Percentiles rank a stretch among this genome's conserved stretches.
Evolutionary conservation across 2,329 filamentous ascomycete species (phyloP).

Genomic region (Arthroderma uncinatum): DNA sequence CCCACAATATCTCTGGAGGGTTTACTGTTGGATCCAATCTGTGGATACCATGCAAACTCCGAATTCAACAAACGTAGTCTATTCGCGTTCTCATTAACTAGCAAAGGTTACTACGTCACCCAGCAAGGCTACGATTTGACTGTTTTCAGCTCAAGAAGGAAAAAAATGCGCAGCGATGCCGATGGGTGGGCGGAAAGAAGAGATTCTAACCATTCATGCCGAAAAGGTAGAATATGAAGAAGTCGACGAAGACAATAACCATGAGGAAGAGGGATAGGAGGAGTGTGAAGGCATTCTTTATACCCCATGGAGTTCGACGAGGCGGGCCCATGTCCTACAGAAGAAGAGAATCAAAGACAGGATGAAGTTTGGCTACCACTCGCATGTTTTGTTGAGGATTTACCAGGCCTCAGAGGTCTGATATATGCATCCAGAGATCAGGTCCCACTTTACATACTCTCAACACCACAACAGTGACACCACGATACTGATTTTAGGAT

Average conservation of each 20-base stretch:
- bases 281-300: neutral
- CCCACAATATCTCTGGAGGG: neutral
- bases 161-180: neutral
- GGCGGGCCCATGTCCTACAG: neutral
- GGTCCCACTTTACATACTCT: neutral
- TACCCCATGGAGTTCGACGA: neutral
- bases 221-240: neutral
- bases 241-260: neutral
- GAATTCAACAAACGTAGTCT: neutral
- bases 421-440: neutral
- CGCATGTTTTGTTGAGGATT: neutral
- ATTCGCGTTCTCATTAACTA: neutral
- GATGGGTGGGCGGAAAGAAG: neutral
- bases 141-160: neutral
- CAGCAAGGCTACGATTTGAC: neutral
- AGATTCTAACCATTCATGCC: neutral
- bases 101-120: neutral
- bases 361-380: neutral
- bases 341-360: neutral
- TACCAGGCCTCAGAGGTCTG: neutral
- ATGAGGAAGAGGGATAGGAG: neutral
- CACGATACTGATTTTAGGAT: neutral
- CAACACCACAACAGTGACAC: neutral
- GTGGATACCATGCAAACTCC: neutral
- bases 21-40: neutral